Base-by-base conservation (phyloP, 805 yeast species). In the Candida lessepsii region DNA sequence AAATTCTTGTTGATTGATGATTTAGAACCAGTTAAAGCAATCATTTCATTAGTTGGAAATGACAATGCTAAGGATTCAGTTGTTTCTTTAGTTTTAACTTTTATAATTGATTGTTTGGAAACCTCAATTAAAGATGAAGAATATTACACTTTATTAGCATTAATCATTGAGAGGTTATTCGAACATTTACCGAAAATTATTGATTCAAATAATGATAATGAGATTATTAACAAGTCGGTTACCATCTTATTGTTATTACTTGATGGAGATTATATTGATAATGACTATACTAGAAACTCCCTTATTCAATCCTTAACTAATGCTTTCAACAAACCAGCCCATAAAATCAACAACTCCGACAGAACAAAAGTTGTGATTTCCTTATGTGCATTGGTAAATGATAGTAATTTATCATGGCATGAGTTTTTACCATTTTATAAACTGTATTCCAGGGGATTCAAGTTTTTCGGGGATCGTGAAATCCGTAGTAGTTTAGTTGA, bases 61-160 rank as follows among this genome's bases (percentile, higher is more conserved):
- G 56, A 61, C 1, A 70, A 75, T 41, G 81, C 84, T 2, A 90
- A 89, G 53, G 87, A 81, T 28, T 44, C 79, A 1, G 96, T 88
- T 2, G 52, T 82, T 8, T 51, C 63, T 2, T 58, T 65, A n/a
- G 75, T 81, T 8, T 57, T 85, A 33, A 76, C 74, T 24, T 83
- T 83, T 49, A 63, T 78, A 25, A 59, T 67, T 25, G 59, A 70
- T 34, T 63, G 83, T 5, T 61, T 78, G 29, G 57, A 66, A 2
- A 47, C 40, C 5, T 31, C 42, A n/a, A 35, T 49, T 10, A 62
- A 61, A n/a, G 71, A 70, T 29, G 75, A 73, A 13, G 37, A 47
- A 6, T 78, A 70, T 48, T 65, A 67, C 31, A 69, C 73, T 3
- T 61, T 80, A 4, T 65, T 79, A 39, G 75, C 82, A 1, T 53